phyloP scores from a whole-genome alignment of 257 asterid species.

The Przewalskia tangutica region DNA sequence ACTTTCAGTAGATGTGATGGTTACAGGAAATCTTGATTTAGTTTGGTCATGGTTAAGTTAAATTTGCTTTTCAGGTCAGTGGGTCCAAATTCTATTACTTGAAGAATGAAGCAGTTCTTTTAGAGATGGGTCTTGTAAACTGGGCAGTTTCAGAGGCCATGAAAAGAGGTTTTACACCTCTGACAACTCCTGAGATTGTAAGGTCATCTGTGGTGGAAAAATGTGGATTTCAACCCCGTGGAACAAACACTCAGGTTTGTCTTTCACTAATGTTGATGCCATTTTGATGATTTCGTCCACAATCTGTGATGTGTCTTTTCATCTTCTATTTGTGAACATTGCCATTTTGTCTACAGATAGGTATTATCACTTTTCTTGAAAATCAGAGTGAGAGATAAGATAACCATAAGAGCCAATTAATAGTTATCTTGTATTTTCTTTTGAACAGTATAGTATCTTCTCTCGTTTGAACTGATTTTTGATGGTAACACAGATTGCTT shows the following conservation, averaged over 20 bases:
- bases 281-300: background rate
- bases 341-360: background rate
- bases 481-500: background rate
- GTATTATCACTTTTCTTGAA: background rate
- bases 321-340: background rate
- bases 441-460: background rate
- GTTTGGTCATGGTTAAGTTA: background rate
- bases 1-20: background rate
- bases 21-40: background rate
- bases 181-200: conserved; percentile 87
- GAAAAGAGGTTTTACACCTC: conserved; percentile 87
- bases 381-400: background rate
- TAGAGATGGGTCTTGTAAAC: conserved; percentile 84
- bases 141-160: conserved; percentile 92
- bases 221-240: conserved; percentile 99
- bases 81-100: conserved; percentile 93
- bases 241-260: conserved; percentile 89
- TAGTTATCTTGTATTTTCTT: background rate
- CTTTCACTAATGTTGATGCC: background rate
- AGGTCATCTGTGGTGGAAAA: conserved; percentile 89
- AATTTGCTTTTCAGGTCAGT: conserved; percentile 46
- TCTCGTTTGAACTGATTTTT: background rate
- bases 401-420: background rate
- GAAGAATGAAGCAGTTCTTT: conserved; percentile 90
- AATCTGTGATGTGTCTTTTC: background rate